Percentiles rank a stretch among this genome's conserved stretches.
Evolutionary conservation across 1,139 yeast species (phyloP).

Genomic region (Geotrichum fermentans): DNA sequence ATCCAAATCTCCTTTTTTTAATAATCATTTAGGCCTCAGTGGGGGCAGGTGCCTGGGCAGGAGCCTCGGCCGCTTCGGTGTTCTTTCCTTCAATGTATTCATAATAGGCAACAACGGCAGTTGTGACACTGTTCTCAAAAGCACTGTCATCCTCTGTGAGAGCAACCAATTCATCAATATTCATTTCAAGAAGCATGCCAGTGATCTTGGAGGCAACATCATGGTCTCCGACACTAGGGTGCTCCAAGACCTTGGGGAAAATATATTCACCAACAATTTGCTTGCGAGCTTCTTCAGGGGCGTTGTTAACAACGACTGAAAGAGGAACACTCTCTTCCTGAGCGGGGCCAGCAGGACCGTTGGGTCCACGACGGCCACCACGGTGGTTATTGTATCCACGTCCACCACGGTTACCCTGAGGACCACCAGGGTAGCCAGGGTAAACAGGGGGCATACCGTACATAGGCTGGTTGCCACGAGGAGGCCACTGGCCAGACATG

Average conservation of each 20-base stretch:
- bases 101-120: slow-evolving; percentile 76
- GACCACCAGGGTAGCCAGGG: slow-evolving; percentile 50
- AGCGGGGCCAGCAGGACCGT: slow-evolving; percentile 22
- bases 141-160: slow-evolving; percentile 79
- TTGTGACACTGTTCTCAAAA: slow-evolving; percentile 87
- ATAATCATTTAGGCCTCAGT: slow-evolving; percentile 10
- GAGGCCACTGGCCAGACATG: slow-evolving; percentile 63
- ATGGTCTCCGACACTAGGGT: slow-evolving; percentile 65
- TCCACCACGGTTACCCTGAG: slow-evolving; percentile 35
- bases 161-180: slow-evolving; percentile 83
- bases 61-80: slow-evolving; percentile 12
- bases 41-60: slow-evolving; percentile 16
- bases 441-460: slow-evolving; percentile 82
- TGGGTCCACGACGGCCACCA: slow-evolving; percentile 25
- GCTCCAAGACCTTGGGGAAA: slow-evolving; percentile 88
- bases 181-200: slow-evolving; percentile 97
- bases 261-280: slow-evolving; percentile 96
- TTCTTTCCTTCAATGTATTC: slow-evolving; percentile 32
- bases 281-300: slow-evolving; percentile 80
- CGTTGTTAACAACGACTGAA: slow-evolving; percentile 38
- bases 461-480: slow-evolving; percentile 35
- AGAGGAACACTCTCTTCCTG: slow-evolving; percentile 27
- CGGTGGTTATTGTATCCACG: slow-evolving; percentile 25
- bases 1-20: background rate
- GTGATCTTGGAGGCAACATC: slow-evolving; percentile 98